A percentile compares a stretch with the other conserved stretches of the same genome.
Conservation (phyloP, 225 moss, liverwort and hornwort genomes). For the Marchantia paleacea region DNA sequence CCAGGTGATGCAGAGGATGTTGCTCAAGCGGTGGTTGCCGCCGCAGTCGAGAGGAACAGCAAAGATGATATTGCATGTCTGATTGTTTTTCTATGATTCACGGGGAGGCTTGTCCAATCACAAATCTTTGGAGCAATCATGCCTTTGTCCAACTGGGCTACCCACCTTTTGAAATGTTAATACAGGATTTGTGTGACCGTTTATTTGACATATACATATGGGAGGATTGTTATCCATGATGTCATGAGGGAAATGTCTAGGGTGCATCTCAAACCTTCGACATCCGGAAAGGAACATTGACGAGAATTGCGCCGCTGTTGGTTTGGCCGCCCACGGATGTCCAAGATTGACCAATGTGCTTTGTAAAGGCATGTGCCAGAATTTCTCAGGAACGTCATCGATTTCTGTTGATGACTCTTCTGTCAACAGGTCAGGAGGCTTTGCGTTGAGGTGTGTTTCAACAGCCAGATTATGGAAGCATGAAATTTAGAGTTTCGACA, state of each 20-base stretch:
- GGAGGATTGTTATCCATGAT: background rate
- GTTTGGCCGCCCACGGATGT: background rate
- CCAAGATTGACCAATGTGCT: background rate
- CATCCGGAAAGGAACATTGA: background rate
- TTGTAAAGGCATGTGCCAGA: background rate
- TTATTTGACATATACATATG: background rate
- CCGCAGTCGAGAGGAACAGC: constrained; percentile 36
- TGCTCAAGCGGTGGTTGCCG: constrained; percentile 30
- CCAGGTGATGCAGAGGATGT: constrained; percentile 28
- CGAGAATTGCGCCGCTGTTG: background rate
- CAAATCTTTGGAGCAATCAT: background rate
- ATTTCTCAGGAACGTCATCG: background rate
- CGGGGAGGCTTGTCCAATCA: background rate
- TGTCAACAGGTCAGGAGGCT: background rate
- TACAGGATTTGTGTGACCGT: background rate
- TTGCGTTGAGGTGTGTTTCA: background rate
- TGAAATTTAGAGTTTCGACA: background rate
- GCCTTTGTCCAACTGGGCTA: background rate
- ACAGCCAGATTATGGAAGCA: background rate
- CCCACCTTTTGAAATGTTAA: background rate
- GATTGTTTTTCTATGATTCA: constrained; percentile 32
- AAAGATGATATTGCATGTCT: constrained; percentile 45
- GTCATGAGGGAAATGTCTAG: background rate
- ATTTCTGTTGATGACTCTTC: background rate
- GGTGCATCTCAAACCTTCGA: background rate